Base-by-base conservation (phyloP, 352 stramenopile genomes). In the Pythium grandisporangium region DNA sequence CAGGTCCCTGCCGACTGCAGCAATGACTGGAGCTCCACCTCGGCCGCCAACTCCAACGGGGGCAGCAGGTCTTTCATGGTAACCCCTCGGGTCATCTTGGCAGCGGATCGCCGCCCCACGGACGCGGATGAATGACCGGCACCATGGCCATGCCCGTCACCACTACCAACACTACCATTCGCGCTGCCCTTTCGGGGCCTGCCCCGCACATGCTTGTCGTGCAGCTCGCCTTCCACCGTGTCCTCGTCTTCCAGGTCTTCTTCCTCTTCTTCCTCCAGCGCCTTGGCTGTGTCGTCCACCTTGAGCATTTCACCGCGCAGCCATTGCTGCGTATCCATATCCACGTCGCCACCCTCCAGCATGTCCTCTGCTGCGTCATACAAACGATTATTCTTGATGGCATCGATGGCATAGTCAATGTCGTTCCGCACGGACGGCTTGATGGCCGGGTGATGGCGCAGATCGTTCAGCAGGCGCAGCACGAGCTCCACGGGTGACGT, bases 251-350 rank as follows among this genome's bases (percentile, higher is more conserved):
- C 8, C 14, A 8, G 8, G 14, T 14, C 14, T 19, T n/a, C 17
- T 19, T 27, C 16, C 37, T 2, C 34, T 23, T 8, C 37, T 30
- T 83, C 72, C 6, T 50, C 45, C 0, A 87, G 54, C 20, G 84
- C 68, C 35, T 87, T 86, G 23, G 47, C 66, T 11, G 66, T 80
- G 44, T 89, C 70, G 29, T 84, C 82, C 22, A 60, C 62, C 33
- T 71, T 69, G 26, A 90, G 53, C n/a, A 91, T 61, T 45, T 88
- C 81, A 1, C 75, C 77, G 10, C 75, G 75, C 17, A 91, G 53
- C 75, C 79, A 94, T 45, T 89, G 85, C 53, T 91, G 76, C 23
- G 76, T 94, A 44, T 91, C 77, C 5, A 82, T 32, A 46, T 92
- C 79, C 4, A 94, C 70, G 17, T 67, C 77, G 43, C 82, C 66